A percentile compares a stretch with the other conserved stretches of the same genome.
Conservation (phyloP, 345 rosid genomes). For the Corchorus olitorius region DNA sequence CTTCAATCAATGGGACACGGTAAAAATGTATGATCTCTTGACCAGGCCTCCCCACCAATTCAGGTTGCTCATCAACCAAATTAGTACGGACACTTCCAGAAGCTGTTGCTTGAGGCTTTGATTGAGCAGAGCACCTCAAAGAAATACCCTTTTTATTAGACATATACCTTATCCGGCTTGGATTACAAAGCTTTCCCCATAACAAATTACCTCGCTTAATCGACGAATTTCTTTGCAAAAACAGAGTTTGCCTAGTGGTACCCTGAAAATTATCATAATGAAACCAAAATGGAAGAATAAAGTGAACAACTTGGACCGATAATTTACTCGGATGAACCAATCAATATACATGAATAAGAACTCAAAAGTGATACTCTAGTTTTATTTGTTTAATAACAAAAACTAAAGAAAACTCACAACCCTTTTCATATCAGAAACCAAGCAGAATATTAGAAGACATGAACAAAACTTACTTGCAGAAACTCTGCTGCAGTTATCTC, state of each 20-base stretch:
- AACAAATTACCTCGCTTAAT: constrained; percentile 34
- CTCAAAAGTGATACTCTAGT: not conserved
- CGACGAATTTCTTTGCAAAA: constrained; percentile 39
- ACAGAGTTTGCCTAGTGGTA: constrained; percentile 54
- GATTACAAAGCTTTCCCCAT: constrained; percentile 43
- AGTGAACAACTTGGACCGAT: not conserved
- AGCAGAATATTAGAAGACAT: not conserved
- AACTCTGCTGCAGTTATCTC: constrained; percentile 43
- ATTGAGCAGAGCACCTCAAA: constrained; percentile 55
- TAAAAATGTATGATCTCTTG: constrained; percentile 65
- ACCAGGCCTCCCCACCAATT: constrained; percentile 58
- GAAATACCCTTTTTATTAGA: constrained; percentile 33
- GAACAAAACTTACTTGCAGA: constrained; percentile 34
- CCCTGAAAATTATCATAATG: constrained; percentile 45
- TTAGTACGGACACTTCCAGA: constrained; percentile 36
- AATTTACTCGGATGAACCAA: not conserved
- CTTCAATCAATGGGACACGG: constrained; percentile 80
- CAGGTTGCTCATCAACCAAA: constrained; percentile 47
- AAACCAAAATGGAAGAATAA: not conserved
- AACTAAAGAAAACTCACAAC: not conserved
- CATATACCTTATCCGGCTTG: constrained; percentile 23
- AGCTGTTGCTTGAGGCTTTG: constrained; percentile 53
- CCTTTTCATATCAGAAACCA: not conserved
- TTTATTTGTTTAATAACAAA: not conserved
- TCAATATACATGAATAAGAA: not conserved